phyloP scores from a whole-genome alignment of 2,329 filamentous ascomycete genomes.

The Botryotinia calthae region DNA sequence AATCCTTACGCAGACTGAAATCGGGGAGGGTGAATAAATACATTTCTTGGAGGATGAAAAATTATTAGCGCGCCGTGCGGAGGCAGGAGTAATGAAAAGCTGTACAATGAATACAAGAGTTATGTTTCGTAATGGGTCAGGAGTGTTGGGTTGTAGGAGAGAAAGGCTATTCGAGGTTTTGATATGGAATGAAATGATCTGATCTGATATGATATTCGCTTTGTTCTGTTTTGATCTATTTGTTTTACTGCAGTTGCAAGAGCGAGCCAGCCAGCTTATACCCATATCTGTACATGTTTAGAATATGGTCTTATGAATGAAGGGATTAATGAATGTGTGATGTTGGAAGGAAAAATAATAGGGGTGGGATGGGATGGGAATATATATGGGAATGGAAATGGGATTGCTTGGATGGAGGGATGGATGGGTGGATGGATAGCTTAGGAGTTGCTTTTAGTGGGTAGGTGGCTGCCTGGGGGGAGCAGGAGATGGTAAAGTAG shows the following conservation, averaged over 20 bases:
- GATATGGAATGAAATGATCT: background rate
- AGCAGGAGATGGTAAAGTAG: too few species aligned
- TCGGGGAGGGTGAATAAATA: background rate
- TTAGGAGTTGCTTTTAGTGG: background rate
- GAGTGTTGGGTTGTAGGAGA: background rate
- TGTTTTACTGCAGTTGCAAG: background rate
- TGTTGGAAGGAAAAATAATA: background rate
- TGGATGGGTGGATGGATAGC: background rate
- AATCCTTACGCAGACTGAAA: constrained; percentile 12
- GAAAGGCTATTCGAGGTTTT: background rate
- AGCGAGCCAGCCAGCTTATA: background rate
- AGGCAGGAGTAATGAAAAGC: background rate
- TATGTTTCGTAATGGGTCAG: too few species aligned
- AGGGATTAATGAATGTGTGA: background rate
- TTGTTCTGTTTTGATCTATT: too few species aligned
- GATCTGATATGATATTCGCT: background rate
- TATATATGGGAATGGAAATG: background rate
- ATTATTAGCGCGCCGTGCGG: too few species aligned
- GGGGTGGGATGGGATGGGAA: background rate
- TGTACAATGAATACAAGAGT: background rate
- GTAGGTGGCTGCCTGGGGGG: background rate
- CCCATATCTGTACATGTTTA: background rate
- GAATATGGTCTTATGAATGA: background rate
- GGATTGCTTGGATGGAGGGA: background rate
- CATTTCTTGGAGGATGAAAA: background rate